Evolutionary conservation across 805 yeast species (phyloP).

Genomic region (Debaryomyces hansenii): DNA sequence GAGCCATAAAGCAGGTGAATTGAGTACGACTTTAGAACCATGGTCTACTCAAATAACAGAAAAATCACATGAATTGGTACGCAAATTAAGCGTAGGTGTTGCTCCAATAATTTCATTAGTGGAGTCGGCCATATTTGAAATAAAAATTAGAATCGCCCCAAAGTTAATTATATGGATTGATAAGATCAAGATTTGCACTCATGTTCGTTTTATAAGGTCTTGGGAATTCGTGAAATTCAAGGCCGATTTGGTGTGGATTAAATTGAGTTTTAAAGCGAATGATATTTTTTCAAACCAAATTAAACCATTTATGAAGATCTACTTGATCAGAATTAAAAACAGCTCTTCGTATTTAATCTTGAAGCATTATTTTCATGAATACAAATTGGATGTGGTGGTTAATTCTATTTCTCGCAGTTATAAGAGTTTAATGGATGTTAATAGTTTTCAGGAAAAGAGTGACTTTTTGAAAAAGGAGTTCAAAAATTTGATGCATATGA

Average conservation of each 20-base stretch:
- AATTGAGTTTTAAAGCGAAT: not conserved
- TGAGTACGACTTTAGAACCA: not conserved
- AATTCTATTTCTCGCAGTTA: not conserved
- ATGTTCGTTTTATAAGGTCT: not conserved
- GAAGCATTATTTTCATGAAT: not conserved
- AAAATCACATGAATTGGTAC: too few species aligned
- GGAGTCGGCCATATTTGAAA: too few species aligned
- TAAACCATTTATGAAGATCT: not conserved
- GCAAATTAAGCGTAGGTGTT: too few species aligned
- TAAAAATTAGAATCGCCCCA: too few species aligned
- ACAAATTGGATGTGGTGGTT: not conserved
- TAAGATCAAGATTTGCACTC: not conserved
- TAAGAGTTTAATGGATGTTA: not conserved
- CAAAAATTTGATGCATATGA: slow-evolving; percentile 21
- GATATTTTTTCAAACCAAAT: not conserved
- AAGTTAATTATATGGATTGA: not conserved
- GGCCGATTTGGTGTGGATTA: not conserved
- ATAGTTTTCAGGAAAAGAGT: slow-evolving; percentile 18
- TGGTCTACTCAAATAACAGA: too few species aligned
- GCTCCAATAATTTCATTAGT: too few species aligned
- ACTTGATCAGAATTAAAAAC: not conserved
- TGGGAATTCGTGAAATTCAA: not conserved
- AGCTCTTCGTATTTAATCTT: not conserved
- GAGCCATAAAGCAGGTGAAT: not conserved
- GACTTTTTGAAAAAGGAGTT: slow-evolving; percentile 26